Percentiles rank a stretch among this genome's conserved stretches.
These are phyloP conservation scores for Polyporus arcularius DNA, from an alignment of 768 basidiomycete genomes.

Conservation along the genomic window DNA sequence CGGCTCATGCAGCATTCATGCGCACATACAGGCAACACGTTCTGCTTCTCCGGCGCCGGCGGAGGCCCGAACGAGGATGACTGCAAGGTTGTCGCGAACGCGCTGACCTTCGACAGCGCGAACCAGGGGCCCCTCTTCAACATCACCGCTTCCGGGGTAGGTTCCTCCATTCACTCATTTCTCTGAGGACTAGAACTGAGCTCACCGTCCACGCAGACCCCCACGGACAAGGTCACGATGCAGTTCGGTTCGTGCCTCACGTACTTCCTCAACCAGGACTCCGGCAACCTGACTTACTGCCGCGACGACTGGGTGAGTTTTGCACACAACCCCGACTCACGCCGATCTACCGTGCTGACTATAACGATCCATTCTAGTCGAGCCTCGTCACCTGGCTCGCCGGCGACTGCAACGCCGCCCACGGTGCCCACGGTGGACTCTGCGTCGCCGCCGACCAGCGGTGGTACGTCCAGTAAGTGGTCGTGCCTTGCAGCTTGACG, in stretches of 20 bases:
- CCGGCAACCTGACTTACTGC: conserved; percentile 40
- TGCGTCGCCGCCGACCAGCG: conserved; percentile 46
- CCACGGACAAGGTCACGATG: conserved; percentile 43
- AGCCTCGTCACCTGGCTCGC: conserved; percentile 42
- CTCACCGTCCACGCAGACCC: conserved; percentile 9
- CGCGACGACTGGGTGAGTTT: conserved; percentile 45
- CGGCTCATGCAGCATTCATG: not conserved
- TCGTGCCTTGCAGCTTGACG: not conserved
- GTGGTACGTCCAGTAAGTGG: conserved; percentile 51
- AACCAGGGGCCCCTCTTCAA: conserved; percentile 38
- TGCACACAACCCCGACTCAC: not conserved
- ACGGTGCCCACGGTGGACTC: conserved; percentile 52
- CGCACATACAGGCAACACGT: conserved; percentile 29
- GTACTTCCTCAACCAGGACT: conserved; percentile 52
- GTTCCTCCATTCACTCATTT: not conserved
- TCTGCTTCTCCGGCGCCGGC: conserved; percentile 48
- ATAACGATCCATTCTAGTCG: conserved; percentile 31
- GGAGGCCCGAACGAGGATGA: conserved; percentile 52
- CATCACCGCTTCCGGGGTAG: conserved; percentile 3
- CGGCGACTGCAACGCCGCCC: conserved; percentile 46
- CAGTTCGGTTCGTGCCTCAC: conserved; percentile 43
- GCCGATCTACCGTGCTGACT: not conserved
- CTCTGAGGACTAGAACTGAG: too few relatives aligned
- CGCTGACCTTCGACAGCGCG: conserved; percentile 46
- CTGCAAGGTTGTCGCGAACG: conserved; percentile 50